phyloP scores from a whole-genome alignment of 306 rosid species.

The Vicia sativa region DNA sequence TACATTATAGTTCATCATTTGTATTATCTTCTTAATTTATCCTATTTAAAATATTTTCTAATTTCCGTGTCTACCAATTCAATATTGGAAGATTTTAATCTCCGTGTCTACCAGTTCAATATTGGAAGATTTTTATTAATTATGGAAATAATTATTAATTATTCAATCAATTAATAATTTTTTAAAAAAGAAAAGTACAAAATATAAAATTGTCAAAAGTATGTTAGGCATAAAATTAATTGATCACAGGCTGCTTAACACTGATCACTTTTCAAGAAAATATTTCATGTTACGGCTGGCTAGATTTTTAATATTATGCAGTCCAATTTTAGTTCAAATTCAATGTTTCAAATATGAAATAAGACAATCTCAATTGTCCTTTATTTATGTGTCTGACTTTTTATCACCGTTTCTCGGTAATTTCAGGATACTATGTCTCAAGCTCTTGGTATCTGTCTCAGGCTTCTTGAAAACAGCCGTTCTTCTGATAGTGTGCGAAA shows the following conservation, averaged over 20 bases:
- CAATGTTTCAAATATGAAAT: constrained; percentile 20
- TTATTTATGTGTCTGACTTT: constrained; percentile 27
- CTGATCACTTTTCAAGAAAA: not conserved
- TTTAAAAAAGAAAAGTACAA: not conserved
- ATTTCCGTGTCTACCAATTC: not conserved
- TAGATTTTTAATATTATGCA: constrained; percentile 13
- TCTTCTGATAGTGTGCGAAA: constrained; percentile 92
- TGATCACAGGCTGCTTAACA: not conserved
- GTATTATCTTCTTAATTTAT: not conserved
- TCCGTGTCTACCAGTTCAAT: not conserved
- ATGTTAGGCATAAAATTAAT: not conserved
- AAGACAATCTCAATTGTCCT: constrained; percentile 18
- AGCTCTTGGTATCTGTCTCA: constrained; percentile 93
- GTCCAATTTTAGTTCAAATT: constrained; percentile 10
- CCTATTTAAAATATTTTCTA: constrained; percentile 2
- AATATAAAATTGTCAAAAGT: not conserved
- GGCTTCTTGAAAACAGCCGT: constrained; percentile 84
- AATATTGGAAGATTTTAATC: not conserved
- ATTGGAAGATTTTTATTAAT: not conserved
- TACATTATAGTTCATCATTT: not conserved
- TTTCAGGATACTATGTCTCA: constrained; percentile 84
- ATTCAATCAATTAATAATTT: not conserved
- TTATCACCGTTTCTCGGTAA: constrained; percentile 31
- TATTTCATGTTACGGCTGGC: not conserved
- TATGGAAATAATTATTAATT: not conserved